A percentile compares a stretch with the other conserved stretches of the same genome.
Evolutionary conservation across 2,329 filamentous ascomycete species (phyloP).

Genomic region (Tolypocladium tundrense): DNA sequence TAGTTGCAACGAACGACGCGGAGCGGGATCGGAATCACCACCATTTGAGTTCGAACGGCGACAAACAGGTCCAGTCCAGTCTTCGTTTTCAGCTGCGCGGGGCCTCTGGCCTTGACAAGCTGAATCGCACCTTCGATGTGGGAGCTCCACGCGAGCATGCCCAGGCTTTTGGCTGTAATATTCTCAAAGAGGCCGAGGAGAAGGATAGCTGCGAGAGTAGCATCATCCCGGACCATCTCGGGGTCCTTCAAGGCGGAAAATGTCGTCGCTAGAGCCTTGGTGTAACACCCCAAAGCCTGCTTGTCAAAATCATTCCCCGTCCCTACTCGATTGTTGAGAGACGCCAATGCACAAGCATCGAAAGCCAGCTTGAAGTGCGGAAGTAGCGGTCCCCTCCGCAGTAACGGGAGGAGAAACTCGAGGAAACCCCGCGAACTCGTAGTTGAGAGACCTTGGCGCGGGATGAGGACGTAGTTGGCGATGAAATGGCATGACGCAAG

Average conservation of each 20-base stretch:
- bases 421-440: constrained; percentile 37
- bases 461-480: constrained; percentile 47
- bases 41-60: constrained; percentile 49
- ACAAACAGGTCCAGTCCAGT: constrained; percentile 44
- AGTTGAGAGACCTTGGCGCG: constrained; percentile 27
- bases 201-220: constrained; percentile 47
- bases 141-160: constrained; percentile 47
- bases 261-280: constrained; percentile 39
- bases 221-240: constrained; percentile 35
- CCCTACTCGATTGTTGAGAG: constrained; percentile 39
- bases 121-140: constrained; percentile 53
- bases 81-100: constrained; percentile 40
- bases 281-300: constrained; percentile 38
- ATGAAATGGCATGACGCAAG: constrained; percentile 49
- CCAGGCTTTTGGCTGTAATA: constrained; percentile 43
- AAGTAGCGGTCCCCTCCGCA: constrained; percentile 29
- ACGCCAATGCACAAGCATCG: constrained; percentile 46
- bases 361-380: constrained; percentile 45
- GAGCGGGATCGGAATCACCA: constrained; percentile 15
- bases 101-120: constrained; percentile 45
- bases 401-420: constrained; percentile 46
- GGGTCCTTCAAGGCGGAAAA: constrained; percentile 42
- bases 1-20: neutral
- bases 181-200: constrained; percentile 50
- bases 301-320: constrained; percentile 19